phyloP scores from a whole-genome alignment of 2,329 filamentous ascomycete genomes.

The Exophiala dermatitidis region DNA sequence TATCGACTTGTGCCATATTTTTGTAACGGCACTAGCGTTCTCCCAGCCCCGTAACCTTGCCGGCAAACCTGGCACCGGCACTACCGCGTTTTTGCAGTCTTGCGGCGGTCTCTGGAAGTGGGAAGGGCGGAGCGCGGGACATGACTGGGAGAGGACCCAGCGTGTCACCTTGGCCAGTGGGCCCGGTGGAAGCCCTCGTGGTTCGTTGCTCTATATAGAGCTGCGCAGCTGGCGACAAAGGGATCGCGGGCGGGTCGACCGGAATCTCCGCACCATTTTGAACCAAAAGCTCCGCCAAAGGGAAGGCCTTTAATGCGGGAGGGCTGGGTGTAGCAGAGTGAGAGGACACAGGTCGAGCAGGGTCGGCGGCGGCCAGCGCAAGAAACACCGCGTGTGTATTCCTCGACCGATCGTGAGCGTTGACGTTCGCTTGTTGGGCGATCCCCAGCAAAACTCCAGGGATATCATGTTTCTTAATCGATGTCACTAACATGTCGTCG shows the following conservation, averaged over 20 bases:
- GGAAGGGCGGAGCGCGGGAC: slow-evolving; percentile 20
- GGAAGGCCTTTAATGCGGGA: slow-evolving; percentile 57
- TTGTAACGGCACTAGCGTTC: slow-evolving; percentile 34
- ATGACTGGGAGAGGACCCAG: slow-evolving; percentile 56
- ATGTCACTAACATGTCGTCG: slow-evolving; percentile 82
- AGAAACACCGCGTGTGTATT: slow-evolving; percentile 85
- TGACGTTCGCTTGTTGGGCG: slow-evolving; percentile 78
- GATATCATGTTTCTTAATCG: slow-evolving; percentile 94
- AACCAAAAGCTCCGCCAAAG: slow-evolving; percentile 80
- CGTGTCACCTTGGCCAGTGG: slow-evolving; percentile 47
- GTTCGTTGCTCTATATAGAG: slow-evolving; percentile 75
- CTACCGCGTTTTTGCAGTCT: slow-evolving; percentile 72
- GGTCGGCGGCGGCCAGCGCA: slow-evolving; percentile 85
- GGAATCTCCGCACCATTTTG: slow-evolving; percentile 94
- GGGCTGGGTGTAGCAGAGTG: slow-evolving; percentile 31
- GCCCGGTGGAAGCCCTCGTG: slow-evolving; percentile 38
- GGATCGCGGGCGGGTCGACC: slow-evolving; percentile 65
- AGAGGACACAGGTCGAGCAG: slow-evolving; percentile 59
- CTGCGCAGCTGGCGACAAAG: slow-evolving; percentile 71
- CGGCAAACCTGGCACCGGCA: slow-evolving; percentile 61
- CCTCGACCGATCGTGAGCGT: slow-evolving; percentile 74
- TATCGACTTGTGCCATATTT: slow-evolving; percentile 6
- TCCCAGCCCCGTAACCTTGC: slow-evolving; percentile 40
- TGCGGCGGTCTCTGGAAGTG: slow-evolving; percentile 42
- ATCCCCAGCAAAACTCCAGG: slow-evolving; percentile 87